Base-by-base conservation (phyloP, 2,329 filamentous ascomycete genomes). In the Alternaria gansuensis region DNA sequence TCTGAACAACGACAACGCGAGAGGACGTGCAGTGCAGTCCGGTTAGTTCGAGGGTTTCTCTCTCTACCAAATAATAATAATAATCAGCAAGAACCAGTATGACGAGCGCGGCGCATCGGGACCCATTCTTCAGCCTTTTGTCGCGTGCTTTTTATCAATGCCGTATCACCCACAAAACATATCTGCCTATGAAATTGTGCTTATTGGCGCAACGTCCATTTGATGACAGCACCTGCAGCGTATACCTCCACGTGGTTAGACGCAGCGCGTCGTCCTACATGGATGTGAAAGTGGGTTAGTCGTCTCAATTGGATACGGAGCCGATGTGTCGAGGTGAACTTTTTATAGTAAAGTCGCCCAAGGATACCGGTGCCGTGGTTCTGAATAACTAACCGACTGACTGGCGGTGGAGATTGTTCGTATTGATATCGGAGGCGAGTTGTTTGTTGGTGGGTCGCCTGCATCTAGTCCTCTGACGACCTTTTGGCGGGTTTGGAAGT, bases 221-320 rank as follows among this genome's bases (percentile, higher is more conserved):
- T 26, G n/a, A 49, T 54, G 48, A 46, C 46, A 50, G 59, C 50
- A 51, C 46, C 40, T 54, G 57, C 40, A 45, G 52, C 57, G 39
- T 31, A 56, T 39, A 46, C 39, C 24, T 10, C 34, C 31, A 48
- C 26, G 29, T 48, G 29, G 21, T n/a, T 23, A 48, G 44, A 36
- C 44, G 44, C 44, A 26, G 21, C 44, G 44, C 31, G 29, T 48
- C 29, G 44, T 43, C 41, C 34, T 44, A 31, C 17, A 14, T 17
- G 50, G 39, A 44, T 34, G 39, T 53, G 44, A 53, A 53, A 53
- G 33, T 33, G 41, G 26, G 21, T 44, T 39, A 29, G 17, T 33
- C 28, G 39, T 34, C n/a, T 45, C 33, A 34, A 26, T 46, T 54
- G 14, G 31, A 28, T 54, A 45, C 31, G 28, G 40, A 21, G 31